These are phyloP conservation scores for Hanseniaspora thailandica DNA, from an alignment of 805 yeast genomes.

Conservation along the genomic window DNA sequence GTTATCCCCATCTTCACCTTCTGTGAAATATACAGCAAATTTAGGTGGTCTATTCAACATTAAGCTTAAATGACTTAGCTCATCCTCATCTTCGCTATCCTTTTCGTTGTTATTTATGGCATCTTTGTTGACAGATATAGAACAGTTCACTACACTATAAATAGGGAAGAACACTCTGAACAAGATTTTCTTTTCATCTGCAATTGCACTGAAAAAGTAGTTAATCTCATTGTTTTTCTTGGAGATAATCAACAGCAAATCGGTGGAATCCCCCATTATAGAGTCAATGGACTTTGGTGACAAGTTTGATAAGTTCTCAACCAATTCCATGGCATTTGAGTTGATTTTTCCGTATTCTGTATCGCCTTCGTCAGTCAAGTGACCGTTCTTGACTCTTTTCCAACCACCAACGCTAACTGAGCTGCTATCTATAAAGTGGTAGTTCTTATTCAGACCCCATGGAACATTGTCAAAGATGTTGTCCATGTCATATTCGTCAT, in stretches of 20 bases:
- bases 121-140: conserved; percentile 39
- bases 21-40: conserved; percentile 64
- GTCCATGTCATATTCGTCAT: conserved; percentile 17
- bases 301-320: conserved; percentile 44
- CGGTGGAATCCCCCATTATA: conserved; percentile 54
- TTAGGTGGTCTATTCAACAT: conserved; percentile 52
- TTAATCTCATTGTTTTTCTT: conserved; percentile 61
- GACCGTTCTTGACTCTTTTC: conserved; percentile 66
- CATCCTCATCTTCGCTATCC: conserved; percentile 19
- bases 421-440: conserved; percentile 54
- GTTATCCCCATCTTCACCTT: conserved; percentile 40
- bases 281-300: conserved; percentile 56
- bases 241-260: conserved; percentile 56
- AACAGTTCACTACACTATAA: conserved; percentile 45
- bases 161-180: conserved; percentile 66
- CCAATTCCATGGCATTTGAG: conserved; percentile 25
- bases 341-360: neutral
- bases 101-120: conserved; percentile 15
- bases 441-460: conserved; percentile 49
- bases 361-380: conserved; percentile 24
- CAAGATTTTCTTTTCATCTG: conserved; percentile 53
- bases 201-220: conserved; percentile 65
- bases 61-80: conserved; percentile 38
- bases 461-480: conserved; percentile 35
- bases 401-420: conserved; percentile 67